Base-by-base conservation (phyloP, 495 filamentous ascomycete genomes). In the Penicillium steckii region DNA sequence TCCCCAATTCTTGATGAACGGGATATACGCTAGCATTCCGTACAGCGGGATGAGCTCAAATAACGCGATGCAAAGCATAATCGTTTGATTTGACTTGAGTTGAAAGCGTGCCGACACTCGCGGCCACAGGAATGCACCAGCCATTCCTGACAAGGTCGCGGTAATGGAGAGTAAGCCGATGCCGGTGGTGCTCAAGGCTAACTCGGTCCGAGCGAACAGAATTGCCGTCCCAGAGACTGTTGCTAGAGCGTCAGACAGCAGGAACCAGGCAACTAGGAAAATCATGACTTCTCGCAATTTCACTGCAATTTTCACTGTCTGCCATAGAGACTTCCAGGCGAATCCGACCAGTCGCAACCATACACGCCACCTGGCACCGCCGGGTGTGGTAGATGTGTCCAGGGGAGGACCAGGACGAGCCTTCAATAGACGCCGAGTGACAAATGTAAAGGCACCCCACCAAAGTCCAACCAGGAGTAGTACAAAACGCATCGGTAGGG, bases 161-260 rank as follows among this genome's bases (percentile, higher is more conserved):
- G 93, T 89, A 37, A 96, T 89, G 53, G 85, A 91, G 62, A 96
- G 88, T 37, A 94, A 74, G 1, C 85, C 91, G 12, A 96, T 66
- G 0, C 82, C 80, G 49, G 84, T 85, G 0, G 89, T 83, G 44
- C 85, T 81, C 85, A 96, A 88, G 53, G 86, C 76, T 3, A 96
- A 79, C 50, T 90, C 82, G 0, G 91, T 96, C 61, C 94, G 94
- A 15, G 90, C 91, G 59, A 92, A 96, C 4, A 96, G 78, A 23
- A 96, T 87, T n/a, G 91, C 91, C 3, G 91, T 95, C 2, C 88
- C 91, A 8, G 88, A 91, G 3, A 92, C 89, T 0, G 91, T 96
- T 15, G 91, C 91, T 51, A 96, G 88, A 29, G 86, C 89, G 53
- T 96, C 91, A 9, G 85, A 89, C 1, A 96, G 76, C 32, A 96